phyloP scores from a whole-genome alignment of 2,329 filamentous ascomycete genomes.

The Fusarium sp. region DNA sequence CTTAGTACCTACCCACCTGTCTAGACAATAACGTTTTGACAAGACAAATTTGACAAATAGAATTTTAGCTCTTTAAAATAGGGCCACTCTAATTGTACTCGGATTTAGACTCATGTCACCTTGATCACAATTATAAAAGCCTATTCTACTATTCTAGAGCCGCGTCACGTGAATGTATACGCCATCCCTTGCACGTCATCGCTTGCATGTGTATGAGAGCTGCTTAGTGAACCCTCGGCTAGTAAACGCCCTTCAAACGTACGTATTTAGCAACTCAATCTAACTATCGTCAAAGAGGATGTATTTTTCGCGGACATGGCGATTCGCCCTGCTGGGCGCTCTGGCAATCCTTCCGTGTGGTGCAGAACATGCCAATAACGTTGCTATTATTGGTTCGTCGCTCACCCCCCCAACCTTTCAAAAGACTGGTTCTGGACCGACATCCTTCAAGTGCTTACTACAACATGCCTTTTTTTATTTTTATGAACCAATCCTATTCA shows the following conservation, averaged over 20 bases:
- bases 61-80: too few species aligned
- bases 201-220: not conserved
- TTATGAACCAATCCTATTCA: not conserved
- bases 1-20: too few species aligned
- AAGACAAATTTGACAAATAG: too few species aligned
- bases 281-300: slow-evolving; percentile 25
- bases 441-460: not conserved
- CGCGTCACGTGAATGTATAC: slow-evolving; percentile 11
- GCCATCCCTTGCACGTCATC: slow-evolving; percentile 4
- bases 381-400: slow-evolving; percentile 57
- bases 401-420: not conserved
- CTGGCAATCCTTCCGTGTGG: slow-evolving; percentile 27
- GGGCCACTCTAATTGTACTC: too few species aligned
- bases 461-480: not conserved
- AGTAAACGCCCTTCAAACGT: not conserved
- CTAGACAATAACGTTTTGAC: too few species aligned
- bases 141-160: not conserved
- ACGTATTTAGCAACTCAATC: not conserved
- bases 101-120: too few species aligned
- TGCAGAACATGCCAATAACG: slow-evolving; percentile 49
- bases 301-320: slow-evolving; percentile 28
- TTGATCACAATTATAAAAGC: not conserved
- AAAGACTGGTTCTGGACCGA: not conserved
- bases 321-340: slow-evolving; percentile 39
- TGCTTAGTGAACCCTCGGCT: not conserved